Evolutionary conservation across 225 moss, liverwort and hornwort genomes (phyloP).

Genomic region (Pleurozium schreberi): DNA sequence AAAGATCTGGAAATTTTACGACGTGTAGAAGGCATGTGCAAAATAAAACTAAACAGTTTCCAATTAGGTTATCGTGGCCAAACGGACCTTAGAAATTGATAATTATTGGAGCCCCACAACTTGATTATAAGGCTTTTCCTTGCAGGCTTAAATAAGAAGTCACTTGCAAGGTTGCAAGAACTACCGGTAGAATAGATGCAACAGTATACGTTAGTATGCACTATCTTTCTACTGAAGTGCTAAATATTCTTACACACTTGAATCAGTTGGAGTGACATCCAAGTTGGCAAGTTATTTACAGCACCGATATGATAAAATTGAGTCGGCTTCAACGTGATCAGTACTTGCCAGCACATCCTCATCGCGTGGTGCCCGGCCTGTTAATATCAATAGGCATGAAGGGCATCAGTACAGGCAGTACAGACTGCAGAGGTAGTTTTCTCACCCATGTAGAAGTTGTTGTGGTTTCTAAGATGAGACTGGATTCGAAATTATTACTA

Average conservation of each 20-base stretch:
- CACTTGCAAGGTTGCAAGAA: not conserved
- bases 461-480: not conserved
- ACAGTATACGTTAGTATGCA: too few relatives aligned
- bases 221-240: not conserved
- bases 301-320: not conserved
- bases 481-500: not conserved
- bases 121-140: too few relatives aligned
- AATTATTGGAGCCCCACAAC: not conserved
- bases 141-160: not conserved
- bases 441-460: not conserved
- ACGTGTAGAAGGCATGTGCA: not conserved
- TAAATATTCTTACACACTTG: not conserved
- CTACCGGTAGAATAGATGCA: not conserved
- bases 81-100: not conserved
- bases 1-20: not conserved
- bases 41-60: not conserved
- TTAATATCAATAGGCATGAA: not conserved
- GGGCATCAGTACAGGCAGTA: not conserved
- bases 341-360: not conserved
- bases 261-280: not conserved
- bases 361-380: not conserved
- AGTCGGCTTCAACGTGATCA: not conserved
- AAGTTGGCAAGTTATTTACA: not conserved
- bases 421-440: not conserved
- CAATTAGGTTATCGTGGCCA: not conserved